Conservation (phyloP, 768 basidiomycete genomes). For the Wakefieldia striispora region DNA sequence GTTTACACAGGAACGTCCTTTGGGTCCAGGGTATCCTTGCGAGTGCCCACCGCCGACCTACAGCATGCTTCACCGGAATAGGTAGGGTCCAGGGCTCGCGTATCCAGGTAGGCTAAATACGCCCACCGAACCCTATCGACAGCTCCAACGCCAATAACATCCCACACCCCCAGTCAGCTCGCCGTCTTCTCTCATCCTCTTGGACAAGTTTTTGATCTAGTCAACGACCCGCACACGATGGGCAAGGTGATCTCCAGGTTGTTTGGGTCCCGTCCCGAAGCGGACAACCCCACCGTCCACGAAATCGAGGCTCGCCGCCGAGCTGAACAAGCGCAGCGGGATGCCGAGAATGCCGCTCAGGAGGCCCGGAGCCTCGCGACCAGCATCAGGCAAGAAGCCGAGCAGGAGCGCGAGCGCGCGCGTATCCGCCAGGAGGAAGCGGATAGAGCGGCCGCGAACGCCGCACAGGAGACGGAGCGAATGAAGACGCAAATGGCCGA, state of each 20-base stretch:
- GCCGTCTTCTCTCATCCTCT: not conserved
- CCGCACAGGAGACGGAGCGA: slow-evolving; percentile 1
- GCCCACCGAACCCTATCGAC: too few species aligned
- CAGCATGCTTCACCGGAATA: too few species aligned
- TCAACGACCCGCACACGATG: slow-evolving; percentile 4
- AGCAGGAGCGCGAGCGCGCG: slow-evolving; percentile 8
- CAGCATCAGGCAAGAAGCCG: slow-evolving; percentile 4
- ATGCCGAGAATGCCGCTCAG: slow-evolving; percentile 6
- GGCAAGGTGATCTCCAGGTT: slow-evolving; percentile 3
- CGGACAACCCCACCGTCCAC: slow-evolving; percentile 8
- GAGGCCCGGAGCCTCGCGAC: slow-evolving; percentile 1
- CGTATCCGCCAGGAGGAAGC: slow-evolving; percentile 11
- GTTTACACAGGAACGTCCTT: too few species aligned
- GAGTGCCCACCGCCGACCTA: too few species aligned
- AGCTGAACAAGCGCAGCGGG: slow-evolving; percentile 9
- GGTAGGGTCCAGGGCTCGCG: too few species aligned
- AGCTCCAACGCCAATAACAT: too few species aligned
- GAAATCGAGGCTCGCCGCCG: slow-evolving; percentile 8
- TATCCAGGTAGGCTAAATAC: too few species aligned
- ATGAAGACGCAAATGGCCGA: slow-evolving; percentile 17
- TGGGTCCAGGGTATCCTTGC: too few species aligned
- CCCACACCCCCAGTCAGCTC: too few species aligned
- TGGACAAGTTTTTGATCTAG: not conserved
- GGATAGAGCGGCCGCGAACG: not conserved
- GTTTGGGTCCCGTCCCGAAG: slow-evolving; percentile 8